A percentile compares a stretch with the other conserved stretches of the same genome.
Evolutionary conservation across 139 green algal genomes (phyloP).

Genomic region (Chlamydomonas sp.): DNA sequence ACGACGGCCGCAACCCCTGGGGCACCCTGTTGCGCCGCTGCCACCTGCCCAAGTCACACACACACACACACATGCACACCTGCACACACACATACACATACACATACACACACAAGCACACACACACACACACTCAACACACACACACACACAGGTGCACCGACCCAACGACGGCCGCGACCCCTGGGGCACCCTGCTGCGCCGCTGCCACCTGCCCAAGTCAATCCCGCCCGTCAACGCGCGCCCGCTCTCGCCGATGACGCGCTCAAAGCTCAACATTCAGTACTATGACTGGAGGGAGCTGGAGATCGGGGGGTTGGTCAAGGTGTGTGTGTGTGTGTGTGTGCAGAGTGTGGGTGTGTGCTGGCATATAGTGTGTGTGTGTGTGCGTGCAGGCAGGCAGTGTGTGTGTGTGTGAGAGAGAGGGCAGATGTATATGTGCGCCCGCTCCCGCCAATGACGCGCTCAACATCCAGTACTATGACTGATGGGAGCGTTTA

Average conservation of each 20-base stretch:
- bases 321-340: too few relatives aligned
- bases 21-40: conserved; percentile 28
- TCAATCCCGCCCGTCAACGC: conserved; percentile 26
- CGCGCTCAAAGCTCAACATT: conserved; percentile 13
- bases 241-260: conserved; percentile 30
- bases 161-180: conserved; percentile 33
- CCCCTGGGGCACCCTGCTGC: conserved; percentile 36
- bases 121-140: too few relatives aligned
- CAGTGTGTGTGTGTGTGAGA: too few relatives aligned
- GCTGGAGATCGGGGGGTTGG: conserved; percentile 50
- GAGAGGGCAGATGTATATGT: too few relatives aligned
- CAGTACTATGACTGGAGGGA: conserved; percentile 55
- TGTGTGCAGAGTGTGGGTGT: too few relatives aligned
- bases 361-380: too few relatives aligned
- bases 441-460: conserved; percentile 29
- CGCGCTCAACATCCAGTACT: conserved; percentile 29
- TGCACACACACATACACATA: too few relatives aligned
- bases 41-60: conserved; percentile 38
- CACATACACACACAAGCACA: too few relatives aligned
- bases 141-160: too few relatives aligned
- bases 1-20: conserved; percentile 39
- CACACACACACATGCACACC: conserved; percentile 28
- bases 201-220: conserved; percentile 32
- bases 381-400: too few relatives aligned
- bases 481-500: conserved; percentile 47